Evolutionary conservation across 345 rosid genomes (phyloP).

Genomic region (Streptanthus diversifolius): DNA sequence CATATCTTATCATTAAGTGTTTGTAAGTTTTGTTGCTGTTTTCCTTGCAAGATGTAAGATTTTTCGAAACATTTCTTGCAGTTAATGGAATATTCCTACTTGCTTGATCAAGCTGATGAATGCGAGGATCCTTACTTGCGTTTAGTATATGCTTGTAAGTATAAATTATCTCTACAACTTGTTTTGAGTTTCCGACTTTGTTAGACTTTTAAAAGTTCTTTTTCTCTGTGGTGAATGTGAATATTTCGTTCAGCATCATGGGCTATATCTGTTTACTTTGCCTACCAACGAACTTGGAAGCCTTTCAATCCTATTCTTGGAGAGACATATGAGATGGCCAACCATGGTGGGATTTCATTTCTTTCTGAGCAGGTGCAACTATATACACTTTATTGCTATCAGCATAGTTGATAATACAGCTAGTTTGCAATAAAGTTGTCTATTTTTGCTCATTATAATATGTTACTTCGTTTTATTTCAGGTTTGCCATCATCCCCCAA

Average conservation of each 20-base stretch:
- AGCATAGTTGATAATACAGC: background rate
- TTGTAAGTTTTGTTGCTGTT: background rate
- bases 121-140: constrained; percentile 88
- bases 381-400: constrained; percentile 3
- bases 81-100: constrained; percentile 87
- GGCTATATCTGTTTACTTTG: constrained; percentile 85
- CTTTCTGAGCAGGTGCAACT: constrained; percentile 75
- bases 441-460: background rate
- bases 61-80: constrained; percentile 29
- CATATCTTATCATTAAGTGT: background rate
- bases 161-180: background rate
- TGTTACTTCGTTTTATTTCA: constrained; percentile 29
- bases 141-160: constrained; percentile 80
- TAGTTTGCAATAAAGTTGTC: background rate
- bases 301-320: constrained; percentile 98
- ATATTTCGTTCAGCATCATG: constrained; percentile 57
- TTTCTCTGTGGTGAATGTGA: background rate
- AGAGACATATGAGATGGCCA: constrained; percentile 80
- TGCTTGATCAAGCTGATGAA: constrained; percentile 82
- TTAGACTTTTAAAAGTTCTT: background rate
- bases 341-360: constrained; percentile 75
- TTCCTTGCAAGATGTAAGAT: background rate
- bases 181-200: background rate
- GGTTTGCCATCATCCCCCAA: constrained; percentile 97
- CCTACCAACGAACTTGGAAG: constrained; percentile 87